Base-by-base conservation (phyloP, 306 rosid genomes). In the Acacia crassicarpa region DNA sequence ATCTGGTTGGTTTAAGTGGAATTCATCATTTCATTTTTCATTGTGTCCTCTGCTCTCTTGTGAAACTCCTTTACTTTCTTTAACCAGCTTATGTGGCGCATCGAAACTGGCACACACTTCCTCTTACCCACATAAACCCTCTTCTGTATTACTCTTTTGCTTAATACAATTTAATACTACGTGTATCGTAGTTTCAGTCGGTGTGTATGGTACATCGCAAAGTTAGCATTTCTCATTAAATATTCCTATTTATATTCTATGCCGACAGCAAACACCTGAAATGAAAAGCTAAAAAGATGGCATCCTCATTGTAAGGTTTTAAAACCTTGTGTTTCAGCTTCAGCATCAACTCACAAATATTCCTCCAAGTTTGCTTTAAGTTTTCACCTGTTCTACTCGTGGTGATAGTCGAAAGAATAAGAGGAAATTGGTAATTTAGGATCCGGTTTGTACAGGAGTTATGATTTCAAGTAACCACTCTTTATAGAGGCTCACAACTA, bases 61-160 rank as follows among this genome's bases (percentile, higher is more conserved):
- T 61, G 71, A 70, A 84, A 76, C 46, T 70, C 76, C 87, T 32
- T 53, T 72, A 32, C 58, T 72, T 71, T 2, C 68, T 78, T 53
- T 53, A 43, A 48, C 75, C 75, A 69, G n/a, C 56, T 71, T 81
- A 65, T 81, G 85, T 79, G 85, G 83, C 83, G 83, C 69, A 54
- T 72, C 71, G 83, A 71, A 51, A 44, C 58, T 65, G 67, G 33
- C 80, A 54, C 76, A 48, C 32, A 70, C 78, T 23, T 71, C 20
- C 67, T 62, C 83, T 77, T 72, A 49, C 17, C 68, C 35, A 22
- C 23, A 59, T 46, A 62, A 25, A 4, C 35, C 77, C 22, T 56
- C 69, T 79, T 79, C 43, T 23, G 4, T 43, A 1, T 17, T 58
- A 44, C 19, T n/a, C 30, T 43, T 43, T 16, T 15, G 8, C 17